These are phyloP conservation scores for Fonsecaea pedrosoi DNA, from an alignment of 2,329 filamentous ascomycete species.

Conservation along the genomic window DNA sequence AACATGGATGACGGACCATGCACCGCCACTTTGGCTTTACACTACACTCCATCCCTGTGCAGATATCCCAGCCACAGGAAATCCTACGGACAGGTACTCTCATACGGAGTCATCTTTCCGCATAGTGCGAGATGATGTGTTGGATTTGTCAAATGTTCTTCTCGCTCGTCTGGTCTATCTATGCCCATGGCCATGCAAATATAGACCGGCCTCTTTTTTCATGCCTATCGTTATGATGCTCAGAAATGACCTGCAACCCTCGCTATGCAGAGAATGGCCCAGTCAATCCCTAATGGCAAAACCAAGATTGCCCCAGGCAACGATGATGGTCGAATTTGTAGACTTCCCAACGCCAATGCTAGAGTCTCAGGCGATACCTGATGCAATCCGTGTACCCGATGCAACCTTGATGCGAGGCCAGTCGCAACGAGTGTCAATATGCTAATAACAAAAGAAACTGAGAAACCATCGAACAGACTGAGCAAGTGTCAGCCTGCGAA, in stretches of 20 bases:
- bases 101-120: neutral
- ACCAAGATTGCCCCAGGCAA: conserved; percentile 5
- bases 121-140: neutral
- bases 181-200: neutral
- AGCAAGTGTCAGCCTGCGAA: neutral
- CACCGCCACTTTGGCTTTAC: conserved; percentile 3
- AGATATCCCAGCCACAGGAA: conserved; percentile 1
- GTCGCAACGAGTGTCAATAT: neutral
- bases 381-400: neutral
- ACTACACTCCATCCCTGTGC: neutral
- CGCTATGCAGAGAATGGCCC: conserved; percentile 6
- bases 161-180: neutral
- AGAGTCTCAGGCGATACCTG: neutral
- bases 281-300: neutral
- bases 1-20: neutral
- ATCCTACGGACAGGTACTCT: neutral
- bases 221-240: neutral
- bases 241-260: neutral
- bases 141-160: neutral
- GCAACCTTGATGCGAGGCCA: neutral
- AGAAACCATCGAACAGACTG: neutral
- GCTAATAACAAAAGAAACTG: neutral
- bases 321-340: neutral
- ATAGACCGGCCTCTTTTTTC: neutral
- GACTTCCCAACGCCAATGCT: conserved; percentile 5